These are phyloP conservation scores for Fusarium nanum DNA, from an alignment of 2,329 filamentous ascomycete genomes.

Conservation along the genomic window DNA sequence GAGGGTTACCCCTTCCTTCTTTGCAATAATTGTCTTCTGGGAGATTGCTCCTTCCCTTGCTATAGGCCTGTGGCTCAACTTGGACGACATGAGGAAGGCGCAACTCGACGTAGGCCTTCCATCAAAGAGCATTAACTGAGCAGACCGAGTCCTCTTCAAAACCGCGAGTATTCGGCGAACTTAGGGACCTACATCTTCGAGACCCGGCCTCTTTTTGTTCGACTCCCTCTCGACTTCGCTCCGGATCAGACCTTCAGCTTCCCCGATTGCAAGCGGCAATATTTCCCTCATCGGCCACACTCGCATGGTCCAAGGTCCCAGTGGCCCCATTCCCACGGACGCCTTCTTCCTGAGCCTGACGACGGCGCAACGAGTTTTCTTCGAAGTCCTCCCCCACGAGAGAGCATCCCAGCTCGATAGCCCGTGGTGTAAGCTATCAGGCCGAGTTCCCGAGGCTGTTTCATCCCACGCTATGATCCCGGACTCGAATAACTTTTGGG, in stretches of 20 bases:
- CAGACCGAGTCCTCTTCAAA: no score
- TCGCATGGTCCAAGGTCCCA: conserved; percentile 18
- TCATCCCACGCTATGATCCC: conserved; percentile 28
- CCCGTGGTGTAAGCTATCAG: conserved; percentile 4
- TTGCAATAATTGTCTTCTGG: no score
- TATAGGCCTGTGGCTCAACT: conserved; percentile 1
- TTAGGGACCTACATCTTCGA: background rate
- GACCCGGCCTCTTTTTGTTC: conserved; percentile 16
- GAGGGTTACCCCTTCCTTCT: background rate
- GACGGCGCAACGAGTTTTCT: conserved; percentile 24
- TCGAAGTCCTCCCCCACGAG: conserved; percentile 25
- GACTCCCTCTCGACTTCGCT: background rate
- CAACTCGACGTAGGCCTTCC: background rate
- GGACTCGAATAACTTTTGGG: background rate
- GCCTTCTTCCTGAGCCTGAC: conserved; percentile 17
- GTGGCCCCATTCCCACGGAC: conserved; percentile 37
- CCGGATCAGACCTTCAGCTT: background rate
- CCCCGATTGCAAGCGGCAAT: background rate
- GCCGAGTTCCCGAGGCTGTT: conserved; percentile 18
- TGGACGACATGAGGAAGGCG: background rate
- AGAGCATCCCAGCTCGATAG: conserved; percentile 22
- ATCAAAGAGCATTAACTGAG: background rate
- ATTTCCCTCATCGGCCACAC: conserved; percentile 35
- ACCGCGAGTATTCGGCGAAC: background rate
- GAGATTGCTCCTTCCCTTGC: background rate